Base-by-base conservation (phyloP, 345 rosid genomes). In the Linum lewisii region DNA sequence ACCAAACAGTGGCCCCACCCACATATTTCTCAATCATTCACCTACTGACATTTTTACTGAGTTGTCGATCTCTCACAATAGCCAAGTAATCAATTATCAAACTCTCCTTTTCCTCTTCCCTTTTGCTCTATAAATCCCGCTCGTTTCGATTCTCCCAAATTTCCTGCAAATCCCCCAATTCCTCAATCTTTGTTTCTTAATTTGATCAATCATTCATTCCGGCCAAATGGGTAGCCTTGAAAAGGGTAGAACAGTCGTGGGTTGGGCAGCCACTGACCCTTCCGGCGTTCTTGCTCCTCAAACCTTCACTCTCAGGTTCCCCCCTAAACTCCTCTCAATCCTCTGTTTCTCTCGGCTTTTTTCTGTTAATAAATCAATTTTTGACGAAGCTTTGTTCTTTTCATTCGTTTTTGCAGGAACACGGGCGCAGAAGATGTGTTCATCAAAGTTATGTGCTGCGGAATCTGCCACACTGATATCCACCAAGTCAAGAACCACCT, bases 401-500 rank as follows among this genome's bases (percentile, higher is more conserved):
- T 29, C 7, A 29, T 29, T 29, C 4, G 34, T 57, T 34, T 57
- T 57, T n/a, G 60, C 68, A 79, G 84, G 72, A 66, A 76, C 61
- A 76, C 77, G 8, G 86, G 82, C 10, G 74, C 81, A 1, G 78
- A 79, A 54, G 84, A 84, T 72, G 78, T 79, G 52, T 60, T 65
- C 22, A 24, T 84, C 3, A 81, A 79, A 51, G 86, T 81, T 2
- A 37, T 73, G 51, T 71, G 50, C 45, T 81, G 86, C 59, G 90
- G 90, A 62, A 53, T 79, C 22, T 81, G 82, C 63, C 86, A 84
- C 73, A 72, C 80, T 61, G 90, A 87, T 72, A 61, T 90, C 54
- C 95, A 80, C 71, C 95, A 83, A 75, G 69, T 69, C 38, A 83
- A 72, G 65, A 79, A 83, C 75, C 88, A 87, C 65, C 70, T 85